These are phyloP conservation scores for Colletotrichum musae DNA, from an alignment of 2,329 filamentous ascomycete species.

Conservation along the genomic window DNA sequence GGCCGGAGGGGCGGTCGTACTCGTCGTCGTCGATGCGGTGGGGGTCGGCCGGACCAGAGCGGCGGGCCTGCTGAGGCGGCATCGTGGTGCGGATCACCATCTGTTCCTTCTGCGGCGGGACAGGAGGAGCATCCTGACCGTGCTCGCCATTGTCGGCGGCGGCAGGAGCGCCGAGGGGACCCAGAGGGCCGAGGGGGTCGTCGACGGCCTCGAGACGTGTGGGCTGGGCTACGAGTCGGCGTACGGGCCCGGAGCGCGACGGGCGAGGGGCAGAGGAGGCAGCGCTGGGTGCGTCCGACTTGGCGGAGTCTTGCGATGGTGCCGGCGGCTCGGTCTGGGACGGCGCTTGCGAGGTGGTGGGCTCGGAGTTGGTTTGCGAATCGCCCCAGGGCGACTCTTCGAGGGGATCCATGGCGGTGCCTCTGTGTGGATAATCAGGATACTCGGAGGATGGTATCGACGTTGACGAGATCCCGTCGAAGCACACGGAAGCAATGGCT, in stretches of 20 bases:
- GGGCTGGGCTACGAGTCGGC: slow-evolving; percentile 79
- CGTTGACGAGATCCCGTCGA: slow-evolving; percentile 6
- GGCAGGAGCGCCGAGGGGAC: slow-evolving; percentile 71
- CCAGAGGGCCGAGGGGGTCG: slow-evolving; percentile 84
- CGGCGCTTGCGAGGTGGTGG: slow-evolving; percentile 52
- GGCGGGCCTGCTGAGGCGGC: slow-evolving; percentile 58
- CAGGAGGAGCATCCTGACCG: slow-evolving; percentile 72
- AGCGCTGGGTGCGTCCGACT: slow-evolving; percentile 48
- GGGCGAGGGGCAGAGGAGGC: slow-evolving; percentile 52
- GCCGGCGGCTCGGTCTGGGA: slow-evolving; percentile 48
- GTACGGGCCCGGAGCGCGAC: slow-evolving; percentile 62
- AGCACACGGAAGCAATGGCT: slow-evolving; percentile 8
- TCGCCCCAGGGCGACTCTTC: slow-evolving; percentile 70
- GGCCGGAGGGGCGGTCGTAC: slow-evolving; percentile 61
- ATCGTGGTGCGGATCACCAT: slow-evolving; percentile 73
- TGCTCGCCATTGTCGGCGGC: slow-evolving; percentile 57
- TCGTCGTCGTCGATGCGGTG: slow-evolving; percentile 80
- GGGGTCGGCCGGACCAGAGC: slow-evolving; percentile 65
- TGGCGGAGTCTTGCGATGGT: slow-evolving; percentile 47
- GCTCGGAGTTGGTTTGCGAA: slow-evolving; percentile 51
- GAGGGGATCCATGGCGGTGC: slow-evolving; percentile 60
- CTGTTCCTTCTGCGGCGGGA: slow-evolving; percentile 77
- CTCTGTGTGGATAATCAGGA: slow-evolving; percentile 5
- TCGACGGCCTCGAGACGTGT: slow-evolving; percentile 84
- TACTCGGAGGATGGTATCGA: slow-evolving; percentile 8